Conservation (phyloP, 176 grass and related monocot species). For the Panicum miliaceum region DNA sequence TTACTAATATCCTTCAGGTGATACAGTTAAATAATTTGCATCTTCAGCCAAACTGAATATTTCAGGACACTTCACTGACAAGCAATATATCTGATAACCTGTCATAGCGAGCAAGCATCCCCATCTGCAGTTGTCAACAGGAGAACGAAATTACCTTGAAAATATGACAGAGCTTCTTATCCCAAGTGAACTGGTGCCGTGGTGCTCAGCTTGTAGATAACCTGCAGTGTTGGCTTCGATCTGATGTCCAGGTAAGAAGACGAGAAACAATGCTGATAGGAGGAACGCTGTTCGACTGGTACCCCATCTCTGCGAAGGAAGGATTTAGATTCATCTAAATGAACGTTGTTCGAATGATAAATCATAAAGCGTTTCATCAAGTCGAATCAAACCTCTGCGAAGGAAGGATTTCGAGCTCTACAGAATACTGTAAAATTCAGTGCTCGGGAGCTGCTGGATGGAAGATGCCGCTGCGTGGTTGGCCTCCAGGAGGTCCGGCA, state of each 20-base stretch:
- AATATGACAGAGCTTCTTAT: slow-evolving; percentile 80
- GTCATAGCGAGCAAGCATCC: neutral
- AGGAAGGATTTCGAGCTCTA: neutral
- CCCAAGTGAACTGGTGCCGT: slow-evolving; percentile 57
- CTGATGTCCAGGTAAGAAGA: slow-evolving; percentile 44
- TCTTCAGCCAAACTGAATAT: slow-evolving; percentile 22
- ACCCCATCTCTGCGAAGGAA: slow-evolving; percentile 60
- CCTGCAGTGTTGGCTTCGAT: slow-evolving; percentile 68
- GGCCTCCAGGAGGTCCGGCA: too few species aligned
- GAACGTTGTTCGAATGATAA: neutral
- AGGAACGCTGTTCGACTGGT: slow-evolving; percentile 65
- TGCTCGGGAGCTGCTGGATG: slow-evolving; percentile 36
- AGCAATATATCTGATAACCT: neutral
- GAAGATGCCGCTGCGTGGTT: too few species aligned
- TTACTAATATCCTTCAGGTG: neutral
- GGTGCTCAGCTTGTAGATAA: slow-evolving; percentile 58
- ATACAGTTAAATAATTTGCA: neutral
- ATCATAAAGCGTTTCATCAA: neutral
- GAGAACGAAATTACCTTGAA: slow-evolving; percentile 57
- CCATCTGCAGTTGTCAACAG: neutral
- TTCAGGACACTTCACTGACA: slow-evolving; percentile 30
- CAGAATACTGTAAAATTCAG: neutral
- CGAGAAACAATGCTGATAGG: slow-evolving; percentile 60
- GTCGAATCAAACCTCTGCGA: neutral
- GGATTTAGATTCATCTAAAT: slow-evolving; percentile 5